Percentiles rank a stretch among this genome's conserved stretches.
Evolutionary conservation across 768 basidiomycete species (phyloP).

Genomic region (Russula brevipes): DNA sequence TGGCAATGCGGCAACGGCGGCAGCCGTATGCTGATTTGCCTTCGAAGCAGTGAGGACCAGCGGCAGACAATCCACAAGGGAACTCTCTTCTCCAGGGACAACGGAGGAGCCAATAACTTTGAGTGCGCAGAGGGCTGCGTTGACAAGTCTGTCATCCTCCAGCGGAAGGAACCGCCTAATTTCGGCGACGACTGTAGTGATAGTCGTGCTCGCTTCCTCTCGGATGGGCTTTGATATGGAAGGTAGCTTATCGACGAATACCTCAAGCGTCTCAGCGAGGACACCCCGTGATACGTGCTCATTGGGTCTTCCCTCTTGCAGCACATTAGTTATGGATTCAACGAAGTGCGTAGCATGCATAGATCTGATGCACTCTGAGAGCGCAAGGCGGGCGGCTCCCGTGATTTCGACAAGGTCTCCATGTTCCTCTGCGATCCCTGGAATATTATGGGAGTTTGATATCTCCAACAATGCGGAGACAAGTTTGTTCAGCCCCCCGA

Average conservation of each 20-base stretch:
- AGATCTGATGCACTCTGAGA: constrained; percentile 40
- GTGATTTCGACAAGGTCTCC: constrained; percentile 12
- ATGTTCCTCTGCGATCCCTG: constrained; percentile 30
- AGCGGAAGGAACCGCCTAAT: constrained; percentile 47
- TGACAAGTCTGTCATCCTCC: constrained; percentile 37
- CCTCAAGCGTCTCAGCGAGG: constrained; percentile 54
- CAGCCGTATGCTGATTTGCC: constrained; percentile 34
- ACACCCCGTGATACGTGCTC: constrained; percentile 16
- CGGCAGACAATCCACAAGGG: constrained; percentile 56
- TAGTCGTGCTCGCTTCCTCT: constrained; percentile 41
- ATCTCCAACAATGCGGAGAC: constrained; percentile 48
- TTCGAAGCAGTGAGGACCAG: constrained; percentile 47
- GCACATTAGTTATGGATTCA: constrained; percentile 47
- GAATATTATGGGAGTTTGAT: constrained; percentile 34
- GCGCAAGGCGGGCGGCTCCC: constrained; percentile 19
- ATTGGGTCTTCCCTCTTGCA: constrained; percentile 30
- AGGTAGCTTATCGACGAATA: constrained; percentile 62
- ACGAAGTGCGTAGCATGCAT: constrained; percentile 73
- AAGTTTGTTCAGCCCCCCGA: constrained; percentile 38
- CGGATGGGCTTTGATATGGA: constrained; percentile 55
- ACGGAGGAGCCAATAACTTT: constrained; percentile 54
- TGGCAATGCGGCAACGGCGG: constrained; percentile 51
- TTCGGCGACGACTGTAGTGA: constrained; percentile 49
- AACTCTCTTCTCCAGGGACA: constrained; percentile 59
- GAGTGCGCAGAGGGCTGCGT: constrained; percentile 56